phyloP scores from a whole-genome alignment of 768 basidiomycete species.

The Boletus insuetus region DNA sequence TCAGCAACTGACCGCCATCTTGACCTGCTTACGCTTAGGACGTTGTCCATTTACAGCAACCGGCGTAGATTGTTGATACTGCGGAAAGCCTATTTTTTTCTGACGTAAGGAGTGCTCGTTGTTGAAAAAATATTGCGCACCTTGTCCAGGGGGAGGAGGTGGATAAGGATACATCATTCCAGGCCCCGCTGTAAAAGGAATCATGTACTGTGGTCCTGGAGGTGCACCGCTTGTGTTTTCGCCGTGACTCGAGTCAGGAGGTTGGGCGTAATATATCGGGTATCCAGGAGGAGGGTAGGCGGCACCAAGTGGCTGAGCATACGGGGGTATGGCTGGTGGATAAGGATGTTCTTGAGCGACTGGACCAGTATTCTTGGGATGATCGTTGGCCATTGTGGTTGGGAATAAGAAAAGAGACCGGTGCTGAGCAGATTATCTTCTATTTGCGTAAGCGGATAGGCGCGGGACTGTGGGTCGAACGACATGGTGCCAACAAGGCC shows the following conservation, averaged over 20 bases:
- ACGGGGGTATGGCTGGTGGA: conserved; percentile 29
- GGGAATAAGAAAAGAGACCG: conserved; percentile 28
- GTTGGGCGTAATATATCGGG: conserved; percentile 33
- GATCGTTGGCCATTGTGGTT: conserved; percentile 31
- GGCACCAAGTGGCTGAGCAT: conserved; percentile 25
- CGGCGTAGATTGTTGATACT: conserved; percentile 27
- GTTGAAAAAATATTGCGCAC: conserved; percentile 21
- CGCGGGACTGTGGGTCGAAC: conserved; percentile 19
- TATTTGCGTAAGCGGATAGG: conserved; percentile 33
- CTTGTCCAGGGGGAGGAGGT: conserved; percentile 37
- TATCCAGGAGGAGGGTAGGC: conserved; percentile 33
- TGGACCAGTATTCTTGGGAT: conserved; percentile 34
- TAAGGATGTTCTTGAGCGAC: conserved; percentile 34
- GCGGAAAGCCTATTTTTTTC: conserved; percentile 30
- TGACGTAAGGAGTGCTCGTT: conserved; percentile 9
- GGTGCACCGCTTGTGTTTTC: conserved; percentile 34
- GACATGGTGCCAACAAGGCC: conserved; percentile 20
- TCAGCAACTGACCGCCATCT: conserved; percentile 49
- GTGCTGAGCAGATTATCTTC: conserved; percentile 21
- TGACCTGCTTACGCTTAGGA: conserved; percentile 53
- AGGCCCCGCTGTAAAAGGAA: conserved; percentile 38
- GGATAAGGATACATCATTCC: conserved; percentile 46
- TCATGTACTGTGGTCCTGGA: conserved; percentile 34
- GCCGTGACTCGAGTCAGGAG: conserved; percentile 26
- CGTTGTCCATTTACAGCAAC: conserved; percentile 24